Evolutionary conservation across 2,329 filamentous ascomycete genomes (phyloP), one percentile per base, ranked within the genome.

Genomic region (Epichloe brachyelytri): DNA sequence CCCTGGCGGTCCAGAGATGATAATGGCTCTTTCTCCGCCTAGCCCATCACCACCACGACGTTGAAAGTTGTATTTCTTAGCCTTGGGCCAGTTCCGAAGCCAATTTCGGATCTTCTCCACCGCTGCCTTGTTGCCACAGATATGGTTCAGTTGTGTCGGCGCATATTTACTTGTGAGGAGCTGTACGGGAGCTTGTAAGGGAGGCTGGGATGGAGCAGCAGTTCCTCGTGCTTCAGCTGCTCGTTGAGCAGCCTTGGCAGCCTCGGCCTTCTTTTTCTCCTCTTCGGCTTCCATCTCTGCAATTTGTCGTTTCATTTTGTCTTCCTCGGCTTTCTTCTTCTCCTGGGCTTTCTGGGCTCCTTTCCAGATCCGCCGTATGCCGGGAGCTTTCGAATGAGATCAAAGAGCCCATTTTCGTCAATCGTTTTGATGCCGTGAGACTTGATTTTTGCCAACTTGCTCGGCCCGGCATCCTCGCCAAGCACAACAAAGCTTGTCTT

Each of bases 161-260:
- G 93, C 93, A 67, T 98, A 97, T 61, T 96, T 97, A 43, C 85
- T 86, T 2, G 93, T 98, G 85, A 93, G 95, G 2, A 98, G 74
- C 58, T 87, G 82, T 53, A 80, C 77, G 49, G 81, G 75, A 38
- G 74, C 65, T 50, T 69, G 65, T n/a, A 34, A n/a, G 7, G 50
- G 57, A 33, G 75, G 60, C 58, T 79, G 76, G 39, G 60, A 57
- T 7, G 58, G 49, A 20, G 57, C 52, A 17, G 58, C 43, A 5
- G 53, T 53, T 4, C 65, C 63, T 39, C 59, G 59, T 43, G 62
- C 55, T n/a, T 59, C 58, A 4, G 68, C 68, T 3, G 67, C 63
- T 48, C 57, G 63, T 55, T 76, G 74, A 2, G 74, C 73, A 22
- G 60, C 75, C 63, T 76, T 74, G 8, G 73, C 72, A 26, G 62